Base-by-base conservation (phyloP, 352 stramenopile species). In the Globisporangium spiculum region DNA sequence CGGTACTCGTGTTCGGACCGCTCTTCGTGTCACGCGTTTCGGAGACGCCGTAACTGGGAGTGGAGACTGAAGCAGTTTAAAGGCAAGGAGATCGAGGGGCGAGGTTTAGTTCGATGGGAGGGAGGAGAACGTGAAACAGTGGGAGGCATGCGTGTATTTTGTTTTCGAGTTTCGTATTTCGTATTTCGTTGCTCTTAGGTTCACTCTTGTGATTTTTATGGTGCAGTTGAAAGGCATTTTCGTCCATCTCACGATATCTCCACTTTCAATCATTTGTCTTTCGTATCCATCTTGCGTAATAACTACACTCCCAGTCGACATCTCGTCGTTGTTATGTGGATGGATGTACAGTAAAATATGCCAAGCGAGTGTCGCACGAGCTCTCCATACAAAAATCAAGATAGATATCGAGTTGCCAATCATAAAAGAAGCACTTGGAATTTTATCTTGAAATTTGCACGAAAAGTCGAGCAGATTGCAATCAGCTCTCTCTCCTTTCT, bases 1-100 rank as follows among this genome's bases (percentile, higher is more conserved):
- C 91, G 5, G 92, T 97, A 72, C 79, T 98, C 16, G 94, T 98
- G 36, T 94, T 98, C 57, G 93, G 90, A 0, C 92, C 93, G 50
- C 77, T 98, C 6, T 98, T 98, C 69, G 90, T 98, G 30, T 92
- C 86, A 38, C 86, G 87, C 34, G 76, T 93, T 12, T 48, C 9
- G 3, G 60, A 60, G 20, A n/a, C 14, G 2, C 60, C 44, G 24
- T 27, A 26, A 38, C 10, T 38, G 12, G 36, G n/a, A 30, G 56
- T 14, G 20, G 12, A 50, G n/a, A 27, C 27, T 18, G 20, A 68
- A n/a, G 18, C 22, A 61, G 20, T 32, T 14, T 36, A 24, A 34
- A 30, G 22, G 6, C 6, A 34, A 18, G 34, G n/a, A 30, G 48
- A 55, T 44, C 10, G 10, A 44, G 38, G 14, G 38, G 14, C 14